Evolutionary conservation across 2,329 filamentous ascomycete species (phyloP).

Genomic region (Aspergillus sclerotialis): DNA sequence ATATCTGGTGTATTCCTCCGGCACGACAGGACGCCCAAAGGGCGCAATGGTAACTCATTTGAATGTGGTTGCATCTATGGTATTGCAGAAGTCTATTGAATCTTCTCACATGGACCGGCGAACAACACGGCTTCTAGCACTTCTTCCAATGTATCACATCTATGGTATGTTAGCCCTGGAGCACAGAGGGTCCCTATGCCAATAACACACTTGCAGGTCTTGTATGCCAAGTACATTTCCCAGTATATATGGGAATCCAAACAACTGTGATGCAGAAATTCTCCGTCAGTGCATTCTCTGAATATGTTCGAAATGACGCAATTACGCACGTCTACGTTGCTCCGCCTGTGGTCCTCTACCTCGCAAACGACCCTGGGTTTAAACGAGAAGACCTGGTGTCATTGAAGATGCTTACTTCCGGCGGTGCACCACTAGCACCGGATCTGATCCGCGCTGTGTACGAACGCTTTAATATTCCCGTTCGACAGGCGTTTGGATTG

Average conservation of each 20-base stretch:
- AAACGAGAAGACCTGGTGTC: slow-evolving; percentile 8
- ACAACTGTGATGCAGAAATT: slow-evolving; percentile 11
- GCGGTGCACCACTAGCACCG: slow-evolving; percentile 10
- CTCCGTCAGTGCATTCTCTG: slow-evolving; percentile 8
- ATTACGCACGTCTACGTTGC: slow-evolving; percentile 11
- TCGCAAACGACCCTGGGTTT: slow-evolving; percentile 9
- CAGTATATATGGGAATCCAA: slow-evolving; percentile 7
- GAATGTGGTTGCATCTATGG: slow-evolving; percentile 11
- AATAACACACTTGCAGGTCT: slow-evolving; percentile 6
- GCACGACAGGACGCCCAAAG: slow-evolving; percentile 24
- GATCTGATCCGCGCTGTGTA: slow-evolving; percentile 10
- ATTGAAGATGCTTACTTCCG: slow-evolving; percentile 15
- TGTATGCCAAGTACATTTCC: slow-evolving; percentile 10
- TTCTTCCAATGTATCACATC: slow-evolving; percentile 15
- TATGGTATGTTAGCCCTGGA: slow-evolving; percentile 9
- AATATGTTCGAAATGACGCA: slow-evolving; percentile 4
- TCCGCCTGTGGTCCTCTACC: slow-evolving; percentile 12
- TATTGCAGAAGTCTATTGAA: slow-evolving; percentile 6
- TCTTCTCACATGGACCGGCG: slow-evolving; percentile 4
- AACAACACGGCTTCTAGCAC: slow-evolving; percentile 7
- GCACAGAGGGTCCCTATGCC: background rate
- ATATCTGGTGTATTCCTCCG: slow-evolving; percentile 25
- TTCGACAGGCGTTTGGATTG: slow-evolving; percentile 14
- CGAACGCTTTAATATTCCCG: slow-evolving; percentile 5
- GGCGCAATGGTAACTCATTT: slow-evolving; percentile 14